Evolutionary conservation across 352 stramenopile species (phyloP).

Genomic region (Pythium brachiatum): DNA sequence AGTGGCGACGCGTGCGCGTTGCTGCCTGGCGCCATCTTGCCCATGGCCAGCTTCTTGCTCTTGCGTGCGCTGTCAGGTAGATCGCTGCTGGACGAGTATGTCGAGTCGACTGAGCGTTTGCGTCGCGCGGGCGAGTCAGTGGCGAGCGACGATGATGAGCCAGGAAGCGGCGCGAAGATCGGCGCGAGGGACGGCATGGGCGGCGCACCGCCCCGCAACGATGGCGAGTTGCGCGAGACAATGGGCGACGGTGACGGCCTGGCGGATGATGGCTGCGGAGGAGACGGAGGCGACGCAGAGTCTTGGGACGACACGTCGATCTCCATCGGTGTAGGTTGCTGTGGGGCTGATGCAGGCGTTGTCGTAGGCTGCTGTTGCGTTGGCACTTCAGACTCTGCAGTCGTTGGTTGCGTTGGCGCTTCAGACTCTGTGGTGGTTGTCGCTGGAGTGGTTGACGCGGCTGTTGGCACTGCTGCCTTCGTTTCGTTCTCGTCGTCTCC

Average conservation of each 20-base stretch:
- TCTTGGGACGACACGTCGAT: not conserved
- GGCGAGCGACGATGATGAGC: not conserved
- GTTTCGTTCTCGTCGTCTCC: not conserved
- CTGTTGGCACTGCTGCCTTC: not conserved
- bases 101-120: conserved; percentile 23
- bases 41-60: conserved; percentile 9
- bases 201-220: not conserved
- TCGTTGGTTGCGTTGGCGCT: too few species aligned
- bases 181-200: conserved; percentile 7
- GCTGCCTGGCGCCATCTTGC: conserved; percentile 17
- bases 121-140: conserved; percentile 5
- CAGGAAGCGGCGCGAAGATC: conserved; percentile 1
- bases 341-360: not conserved
- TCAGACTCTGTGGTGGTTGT: too few species aligned
- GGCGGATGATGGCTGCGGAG: not conserved
- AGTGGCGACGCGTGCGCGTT: conserved; percentile 2
- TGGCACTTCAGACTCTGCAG: too few species aligned
- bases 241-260: not conserved
- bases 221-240: not conserved
- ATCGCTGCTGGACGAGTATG: conserved; percentile 15
- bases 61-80: not conserved
- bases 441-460: not conserved
- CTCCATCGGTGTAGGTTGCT: not conserved
- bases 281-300: not conserved
- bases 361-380: too few species aligned